phyloP scores from a whole-genome alignment of 1,139 yeast genomes.

The Lipomyces yarrowii region DNA sequence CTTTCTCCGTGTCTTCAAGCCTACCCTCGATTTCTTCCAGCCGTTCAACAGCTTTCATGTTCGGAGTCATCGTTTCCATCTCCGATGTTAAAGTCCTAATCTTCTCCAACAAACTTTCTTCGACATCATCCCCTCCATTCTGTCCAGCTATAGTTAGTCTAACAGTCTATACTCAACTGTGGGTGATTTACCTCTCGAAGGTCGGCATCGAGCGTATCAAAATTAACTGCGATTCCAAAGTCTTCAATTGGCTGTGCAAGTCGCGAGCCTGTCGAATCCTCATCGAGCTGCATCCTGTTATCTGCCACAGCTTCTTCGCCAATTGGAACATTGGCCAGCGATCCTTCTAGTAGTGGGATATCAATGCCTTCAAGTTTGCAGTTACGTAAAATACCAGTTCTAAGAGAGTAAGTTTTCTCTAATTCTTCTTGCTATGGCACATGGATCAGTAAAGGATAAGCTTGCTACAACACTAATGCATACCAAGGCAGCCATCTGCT shows the following conservation, averaged over 20 bases:
- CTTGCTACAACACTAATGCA: not conserved
- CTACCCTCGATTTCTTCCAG: constrained; percentile 67
- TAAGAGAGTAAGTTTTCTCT: constrained; percentile 59
- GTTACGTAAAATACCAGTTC: constrained; percentile 63
- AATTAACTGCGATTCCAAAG: constrained; percentile 61
- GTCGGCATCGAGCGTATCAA: constrained; percentile 51
- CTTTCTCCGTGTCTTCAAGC: constrained; percentile 63
- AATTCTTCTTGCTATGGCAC: constrained; percentile 23
- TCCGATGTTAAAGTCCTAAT: constrained; percentile 59
- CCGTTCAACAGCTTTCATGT: constrained; percentile 77
- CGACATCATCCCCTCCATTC: constrained; percentile 41
- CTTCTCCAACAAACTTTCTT: constrained; percentile 48
- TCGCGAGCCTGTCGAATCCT: constrained; percentile 18
- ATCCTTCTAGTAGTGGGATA: constrained; percentile 67
- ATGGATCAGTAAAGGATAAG: not conserved
- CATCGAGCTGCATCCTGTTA: constrained; percentile 26
- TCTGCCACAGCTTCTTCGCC: constrained; percentile 35
- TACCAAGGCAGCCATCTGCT: constrained; percentile 40
- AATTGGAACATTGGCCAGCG: constrained; percentile 54
- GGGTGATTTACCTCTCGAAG: constrained; percentile 41
- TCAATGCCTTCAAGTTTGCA: constrained; percentile 74
- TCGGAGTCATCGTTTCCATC: constrained; percentile 70
- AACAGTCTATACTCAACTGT: not conserved
- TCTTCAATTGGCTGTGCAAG: constrained; percentile 37
- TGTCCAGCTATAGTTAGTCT: not conserved